phyloP scores from a whole-genome alignment of 257 asterid genomes.

The Forsythia suspensa region DNA sequence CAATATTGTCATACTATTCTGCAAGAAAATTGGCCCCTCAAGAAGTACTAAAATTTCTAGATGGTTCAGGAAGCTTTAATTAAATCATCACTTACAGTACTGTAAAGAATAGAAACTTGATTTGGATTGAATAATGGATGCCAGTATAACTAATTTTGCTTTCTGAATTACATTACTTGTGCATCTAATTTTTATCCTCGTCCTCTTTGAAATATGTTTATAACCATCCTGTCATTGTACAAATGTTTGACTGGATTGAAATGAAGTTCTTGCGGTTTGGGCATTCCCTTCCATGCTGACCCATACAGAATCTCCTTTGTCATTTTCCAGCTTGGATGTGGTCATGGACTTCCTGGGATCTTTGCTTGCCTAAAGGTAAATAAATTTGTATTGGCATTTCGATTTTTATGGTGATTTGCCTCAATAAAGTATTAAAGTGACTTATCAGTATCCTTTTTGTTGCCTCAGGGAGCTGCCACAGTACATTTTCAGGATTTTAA shows the following conservation, averaged over 20 bases:
- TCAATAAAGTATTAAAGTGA: neutral
- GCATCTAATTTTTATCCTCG: neutral
- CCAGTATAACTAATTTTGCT: neutral
- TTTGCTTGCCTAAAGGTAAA: constrained; percentile 75
- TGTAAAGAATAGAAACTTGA: neutral
- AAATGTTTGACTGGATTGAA: neutral
- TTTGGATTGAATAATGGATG: neutral
- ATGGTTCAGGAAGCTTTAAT: too few relatives aligned
- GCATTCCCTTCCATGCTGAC: constrained; percentile 12
- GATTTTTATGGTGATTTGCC: constrained; percentile 8
- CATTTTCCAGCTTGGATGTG: constrained; percentile 89
- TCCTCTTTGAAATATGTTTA: neutral
- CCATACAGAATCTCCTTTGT: neutral
- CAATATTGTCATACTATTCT: too few relatives aligned
- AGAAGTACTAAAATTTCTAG: too few relatives aligned
- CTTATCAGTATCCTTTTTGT: constrained; percentile 8
- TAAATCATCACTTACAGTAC: too few relatives aligned
- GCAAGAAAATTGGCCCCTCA: too few relatives aligned
- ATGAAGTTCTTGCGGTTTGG: neutral
- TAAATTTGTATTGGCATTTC: constrained; percentile 5
- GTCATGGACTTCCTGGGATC: constrained; percentile 98
- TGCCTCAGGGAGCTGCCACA: constrained; percentile 59
- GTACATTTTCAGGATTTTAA: constrained; percentile 98
- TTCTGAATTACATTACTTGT: neutral
- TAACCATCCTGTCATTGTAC: neutral